phyloP scores from a whole-genome alignment of 2,329 filamentous ascomycete species.

The Trichothecium sympodiale region DNA sequence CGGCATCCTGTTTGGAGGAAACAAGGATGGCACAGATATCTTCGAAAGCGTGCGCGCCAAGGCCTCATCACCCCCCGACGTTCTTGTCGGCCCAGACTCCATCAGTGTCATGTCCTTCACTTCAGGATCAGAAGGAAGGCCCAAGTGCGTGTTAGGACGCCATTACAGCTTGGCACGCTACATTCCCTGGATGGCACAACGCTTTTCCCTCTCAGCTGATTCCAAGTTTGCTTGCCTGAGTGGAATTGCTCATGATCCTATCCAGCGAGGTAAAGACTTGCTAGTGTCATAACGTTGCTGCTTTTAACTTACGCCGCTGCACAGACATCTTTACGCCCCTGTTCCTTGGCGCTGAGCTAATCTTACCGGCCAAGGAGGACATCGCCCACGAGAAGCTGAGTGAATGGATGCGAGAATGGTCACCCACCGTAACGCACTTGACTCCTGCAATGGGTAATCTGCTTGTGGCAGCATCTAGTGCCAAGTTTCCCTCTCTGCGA shows the following conservation, averaged over 20 bases:
- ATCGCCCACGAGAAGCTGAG: slow-evolving; percentile 78
- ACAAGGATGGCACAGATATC: slow-evolving; percentile 53
- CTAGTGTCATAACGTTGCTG: neutral
- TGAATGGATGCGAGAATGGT: slow-evolving; percentile 75
- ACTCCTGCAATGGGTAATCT: slow-evolving; percentile 60
- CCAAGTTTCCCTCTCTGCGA: slow-evolving; percentile 66
- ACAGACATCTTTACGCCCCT: slow-evolving; percentile 80
- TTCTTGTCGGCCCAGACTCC: slow-evolving; percentile 78
- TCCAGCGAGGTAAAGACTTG: slow-evolving; percentile 40
- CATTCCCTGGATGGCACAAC: slow-evolving; percentile 86
- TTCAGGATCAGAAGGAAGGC: slow-evolving; percentile 63
- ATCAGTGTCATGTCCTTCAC: slow-evolving; percentile 64
- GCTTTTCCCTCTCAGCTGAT: slow-evolving; percentile 61
- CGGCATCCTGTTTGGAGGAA: slow-evolving; percentile 61
- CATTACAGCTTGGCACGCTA: slow-evolving; percentile 82
- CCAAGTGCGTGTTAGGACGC: slow-evolving; percentile 78
- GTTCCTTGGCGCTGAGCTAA: slow-evolving; percentile 70
- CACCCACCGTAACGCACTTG: slow-evolving; percentile 68
- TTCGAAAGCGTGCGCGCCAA: slow-evolving; percentile 44
- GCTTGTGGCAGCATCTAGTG: slow-evolving; percentile 63
- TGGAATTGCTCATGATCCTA: slow-evolving; percentile 70
- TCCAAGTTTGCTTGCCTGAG: slow-evolving; percentile 73
- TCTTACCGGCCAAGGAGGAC: slow-evolving; percentile 63
- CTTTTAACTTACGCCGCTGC: neutral
- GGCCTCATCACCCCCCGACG: slow-evolving; percentile 47